A percentile compares a stretch with the other conserved stretches of the same genome.
Conservation (phyloP, 176 grass and related monocot genomes). For the Coix lacrymajobi region DNA sequence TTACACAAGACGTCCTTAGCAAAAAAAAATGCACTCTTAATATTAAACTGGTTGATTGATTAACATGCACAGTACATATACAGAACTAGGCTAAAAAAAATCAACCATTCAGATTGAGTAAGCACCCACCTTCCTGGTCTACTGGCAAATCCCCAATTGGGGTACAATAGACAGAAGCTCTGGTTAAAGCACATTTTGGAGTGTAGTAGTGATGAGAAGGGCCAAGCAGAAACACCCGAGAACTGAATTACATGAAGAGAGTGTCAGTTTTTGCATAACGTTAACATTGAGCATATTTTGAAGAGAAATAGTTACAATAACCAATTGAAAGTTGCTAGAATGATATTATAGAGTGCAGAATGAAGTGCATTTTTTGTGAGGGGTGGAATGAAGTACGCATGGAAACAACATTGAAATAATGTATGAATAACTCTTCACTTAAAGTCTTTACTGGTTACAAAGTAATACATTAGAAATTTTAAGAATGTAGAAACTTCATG, state of each 20-base stretch:
- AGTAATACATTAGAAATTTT: neutral
- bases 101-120: conserved; percentile 23
- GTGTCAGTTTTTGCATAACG: neutral
- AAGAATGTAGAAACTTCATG: neutral
- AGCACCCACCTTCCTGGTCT: conserved; percentile 75
- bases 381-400: neutral
- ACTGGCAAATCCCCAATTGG: conserved; percentile 87
- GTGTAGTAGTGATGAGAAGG: conserved; percentile 98
- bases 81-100: neutral
- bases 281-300: conserved; percentile 10
- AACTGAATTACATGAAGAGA: conserved; percentile 52
- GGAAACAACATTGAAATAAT: neutral
- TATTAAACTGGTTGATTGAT: neutral
- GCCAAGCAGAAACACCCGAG: conserved; percentile 90
- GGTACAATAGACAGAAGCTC: conserved; percentile 71
- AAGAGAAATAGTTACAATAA: neutral
- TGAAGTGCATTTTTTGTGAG: neutral
- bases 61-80: neutral
- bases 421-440: neutral
- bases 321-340: neutral
- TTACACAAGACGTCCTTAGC: neutral
- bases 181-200: conserved; percentile 87
- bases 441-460: neutral
- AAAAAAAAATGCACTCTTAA: neutral
- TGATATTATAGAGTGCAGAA: neutral